Conservation (phyloP, 192 early-diverging fungal species). For the Entomortierella beljakovae region DNA sequence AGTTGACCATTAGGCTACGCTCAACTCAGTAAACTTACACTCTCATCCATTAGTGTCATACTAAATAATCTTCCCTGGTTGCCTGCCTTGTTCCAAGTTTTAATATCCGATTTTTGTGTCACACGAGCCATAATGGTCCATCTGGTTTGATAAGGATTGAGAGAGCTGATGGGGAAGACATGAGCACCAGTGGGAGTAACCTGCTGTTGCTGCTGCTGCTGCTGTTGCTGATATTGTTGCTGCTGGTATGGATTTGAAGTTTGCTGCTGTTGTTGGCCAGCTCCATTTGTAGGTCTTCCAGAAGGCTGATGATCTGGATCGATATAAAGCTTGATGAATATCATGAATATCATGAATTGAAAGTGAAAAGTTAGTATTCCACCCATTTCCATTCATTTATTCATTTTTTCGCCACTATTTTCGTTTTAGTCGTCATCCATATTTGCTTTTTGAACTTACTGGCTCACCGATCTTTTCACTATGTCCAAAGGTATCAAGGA, state of each 20-base stretch:
- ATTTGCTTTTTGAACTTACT: no score
- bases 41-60: constrained; percentile 88
- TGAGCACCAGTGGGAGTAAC: constrained; percentile 27
- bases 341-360: no score
- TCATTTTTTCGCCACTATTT: no score
- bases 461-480: constrained; percentile 35
- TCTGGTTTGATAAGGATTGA: constrained; percentile 59
- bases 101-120: constrained; percentile 85
- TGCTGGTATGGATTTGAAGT: constrained; percentile 23
- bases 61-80: constrained; percentile 87
- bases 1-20: no score
- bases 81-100: constrained; percentile 79
- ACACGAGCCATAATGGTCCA: constrained; percentile 97
- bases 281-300: constrained; percentile 6
- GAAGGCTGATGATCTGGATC: background rate
- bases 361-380: no score
- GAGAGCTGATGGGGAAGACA: constrained; percentile 31
- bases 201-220: constrained; percentile 17
- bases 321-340: constrained; percentile 3
- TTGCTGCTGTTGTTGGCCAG: constrained; percentile 49
- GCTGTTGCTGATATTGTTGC: constrained; percentile 23
- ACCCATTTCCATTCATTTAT: no score
- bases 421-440: no score
- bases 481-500: constrained; percentile 48
- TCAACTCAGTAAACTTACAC: constrained; percentile 64